Percentiles rank a stretch among this genome's conserved stretches.
These are phyloP conservation scores for Penicillium cinerascens DNA, from an alignment of 495 filamentous ascomycete species.

Conservation along the genomic window DNA sequence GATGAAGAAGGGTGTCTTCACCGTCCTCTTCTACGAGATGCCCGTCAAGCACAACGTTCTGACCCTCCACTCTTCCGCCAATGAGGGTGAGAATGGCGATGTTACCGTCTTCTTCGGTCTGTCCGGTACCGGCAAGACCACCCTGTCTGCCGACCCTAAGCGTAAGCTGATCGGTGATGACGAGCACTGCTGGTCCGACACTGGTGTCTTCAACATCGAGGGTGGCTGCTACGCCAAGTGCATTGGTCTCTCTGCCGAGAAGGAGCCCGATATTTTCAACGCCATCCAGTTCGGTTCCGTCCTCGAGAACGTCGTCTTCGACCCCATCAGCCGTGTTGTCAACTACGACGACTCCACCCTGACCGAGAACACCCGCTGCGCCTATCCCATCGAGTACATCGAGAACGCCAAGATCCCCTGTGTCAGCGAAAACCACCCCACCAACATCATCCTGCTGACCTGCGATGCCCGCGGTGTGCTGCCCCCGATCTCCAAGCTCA, in stretches of 20 bases:
- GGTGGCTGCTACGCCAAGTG: slow-evolving; percentile 99
- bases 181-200: slow-evolving; percentile 99
- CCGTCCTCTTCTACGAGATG: slow-evolving; percentile 99
- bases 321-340: slow-evolving; percentile 81
- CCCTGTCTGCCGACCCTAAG: slow-evolving; percentile 94
- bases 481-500: slow-evolving; percentile 96
- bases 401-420: slow-evolving; percentile 98
- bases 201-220: slow-evolving; percentile 98
- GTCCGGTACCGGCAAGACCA: slow-evolving; percentile 98
- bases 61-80: slow-evolving; percentile 92
- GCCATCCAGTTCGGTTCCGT: slow-evolving; percentile 97
- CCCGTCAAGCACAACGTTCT: slow-evolving; percentile 98
- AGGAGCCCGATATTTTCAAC: slow-evolving; percentile 97
- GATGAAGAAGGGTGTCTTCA: slow-evolving; percentile 99
- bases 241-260: slow-evolving; percentile 95
- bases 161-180: slow-evolving; percentile 95
- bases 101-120: slow-evolving; percentile 99
- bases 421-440: slow-evolving; percentile 78
- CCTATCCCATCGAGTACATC: slow-evolving; percentile 99
- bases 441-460: slow-evolving; percentile 96
- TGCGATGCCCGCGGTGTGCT: slow-evolving; percentile 97
- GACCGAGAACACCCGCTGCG: slow-evolving; percentile 97
- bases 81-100: slow-evolving; percentile 82
- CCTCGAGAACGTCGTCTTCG: slow-evolving; percentile 97
- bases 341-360: slow-evolving; percentile 94